phyloP scores from a whole-genome alignment of 139 green algal species.

The Zygnema circumcarinatum region DNA sequence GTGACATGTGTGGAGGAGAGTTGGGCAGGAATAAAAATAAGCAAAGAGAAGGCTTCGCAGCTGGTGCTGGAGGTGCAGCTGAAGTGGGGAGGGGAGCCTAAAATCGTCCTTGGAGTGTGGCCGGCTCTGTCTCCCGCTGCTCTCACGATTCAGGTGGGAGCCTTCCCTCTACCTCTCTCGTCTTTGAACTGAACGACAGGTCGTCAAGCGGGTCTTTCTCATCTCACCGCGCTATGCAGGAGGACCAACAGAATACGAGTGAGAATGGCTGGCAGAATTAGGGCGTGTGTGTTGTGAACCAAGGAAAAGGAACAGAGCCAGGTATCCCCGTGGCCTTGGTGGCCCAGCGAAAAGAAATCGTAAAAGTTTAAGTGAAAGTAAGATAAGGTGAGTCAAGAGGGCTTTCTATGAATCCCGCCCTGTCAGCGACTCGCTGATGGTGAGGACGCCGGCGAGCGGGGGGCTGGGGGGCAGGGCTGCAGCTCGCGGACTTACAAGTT shows the following conservation, averaged over 20 bases:
- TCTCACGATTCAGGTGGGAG: slow-evolving; percentile 12
- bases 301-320: too few relatives aligned
- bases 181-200: neutral
- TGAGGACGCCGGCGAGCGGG: neutral
- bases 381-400: too few relatives aligned
- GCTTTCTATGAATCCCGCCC: too few relatives aligned
- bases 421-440: too few relatives aligned
- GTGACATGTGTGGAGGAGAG: neutral
- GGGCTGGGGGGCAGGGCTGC: too few relatives aligned
- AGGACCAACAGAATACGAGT: too few relatives aligned
- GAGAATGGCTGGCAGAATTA: too few relatives aligned
- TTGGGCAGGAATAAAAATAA: neutral
- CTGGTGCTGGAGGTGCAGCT: slow-evolving; percentile 47
- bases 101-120: slow-evolving; percentile 51
- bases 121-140: neutral
- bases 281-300: too few relatives aligned
- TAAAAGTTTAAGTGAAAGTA: too few relatives aligned
- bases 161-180: neutral
- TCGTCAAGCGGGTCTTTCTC: too few relatives aligned
- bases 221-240: too few relatives aligned
- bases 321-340: neutral
- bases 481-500: slow-evolving; percentile 44
- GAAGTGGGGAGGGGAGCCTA: slow-evolving; percentile 42
- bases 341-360: too few relatives aligned
- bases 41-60: slow-evolving; percentile 31